Evolutionary conservation across 176 grass and related monocot genomes (phyloP).

Genomic region (Otatea glauca): DNA sequence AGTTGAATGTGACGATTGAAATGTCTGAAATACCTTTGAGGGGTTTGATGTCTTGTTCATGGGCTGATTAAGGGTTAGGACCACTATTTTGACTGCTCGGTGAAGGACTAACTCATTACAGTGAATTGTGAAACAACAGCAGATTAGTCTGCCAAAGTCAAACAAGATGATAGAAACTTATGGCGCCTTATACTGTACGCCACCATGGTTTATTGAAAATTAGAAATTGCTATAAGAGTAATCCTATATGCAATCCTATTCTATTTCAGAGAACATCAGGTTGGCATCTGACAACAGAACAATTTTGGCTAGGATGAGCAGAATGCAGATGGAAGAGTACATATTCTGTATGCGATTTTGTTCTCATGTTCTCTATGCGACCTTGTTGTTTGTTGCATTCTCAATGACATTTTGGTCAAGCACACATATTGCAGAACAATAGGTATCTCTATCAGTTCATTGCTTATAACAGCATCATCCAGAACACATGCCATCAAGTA

Average conservation of each 20-base stretch:
- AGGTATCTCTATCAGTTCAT: not conserved
- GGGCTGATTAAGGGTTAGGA: too few relatives aligned
- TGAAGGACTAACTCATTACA: too few relatives aligned
- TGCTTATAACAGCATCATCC: conserved; percentile 5
- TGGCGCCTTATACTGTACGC: not conserved
- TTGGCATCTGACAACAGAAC: not conserved
- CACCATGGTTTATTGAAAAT: not conserved
- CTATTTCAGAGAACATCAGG: not conserved
- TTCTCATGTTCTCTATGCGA: too few relatives aligned
- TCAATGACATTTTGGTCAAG: not conserved
- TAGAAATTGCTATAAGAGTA: not conserved
- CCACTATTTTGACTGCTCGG: too few relatives aligned
- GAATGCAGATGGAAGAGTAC: not conserved
- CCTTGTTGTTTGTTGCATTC: not conserved
- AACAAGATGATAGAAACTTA: not conserved
- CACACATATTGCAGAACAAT: not conserved
- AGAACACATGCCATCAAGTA: not conserved
- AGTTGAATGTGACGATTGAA: too few relatives aligned
- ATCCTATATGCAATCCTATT: not conserved
- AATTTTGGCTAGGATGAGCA: not conserved
- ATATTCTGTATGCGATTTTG: not conserved
- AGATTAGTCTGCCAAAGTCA: too few relatives aligned
- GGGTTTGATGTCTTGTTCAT: too few relatives aligned
- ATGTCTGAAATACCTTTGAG: too few relatives aligned
- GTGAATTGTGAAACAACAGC: too few relatives aligned